These are phyloP conservation scores for Umbilicaria muhlenbergii DNA, from an alignment of 495 filamentous ascomycete genomes.

Conservation along the genomic window DNA sequence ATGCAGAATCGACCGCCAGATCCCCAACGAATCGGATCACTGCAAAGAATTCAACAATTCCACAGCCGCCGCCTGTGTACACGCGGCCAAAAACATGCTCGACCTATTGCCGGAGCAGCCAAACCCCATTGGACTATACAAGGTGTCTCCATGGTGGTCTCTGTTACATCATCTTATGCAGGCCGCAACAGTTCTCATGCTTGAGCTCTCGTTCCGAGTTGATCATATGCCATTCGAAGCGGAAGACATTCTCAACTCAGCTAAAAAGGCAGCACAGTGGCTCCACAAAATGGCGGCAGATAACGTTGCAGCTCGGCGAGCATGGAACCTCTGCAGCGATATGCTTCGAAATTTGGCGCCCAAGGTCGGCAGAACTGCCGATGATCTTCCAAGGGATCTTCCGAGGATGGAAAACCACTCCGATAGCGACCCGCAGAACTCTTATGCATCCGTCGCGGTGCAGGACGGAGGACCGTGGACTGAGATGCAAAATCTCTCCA, in stretches of 20 bases:
- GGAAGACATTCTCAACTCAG: constrained; percentile 25
- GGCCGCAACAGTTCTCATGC: constrained; percentile 40
- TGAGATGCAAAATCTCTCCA: too few species aligned
- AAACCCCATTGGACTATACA: constrained; percentile 32
- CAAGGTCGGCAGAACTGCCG: constrained; percentile 6
- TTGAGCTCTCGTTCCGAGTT: constrained; percentile 42
- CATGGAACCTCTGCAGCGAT: constrained; percentile 40
- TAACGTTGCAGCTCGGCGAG: constrained; percentile 38
- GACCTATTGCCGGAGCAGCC: constrained; percentile 34
- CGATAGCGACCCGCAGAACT: too few species aligned
- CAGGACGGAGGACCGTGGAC: neutral
- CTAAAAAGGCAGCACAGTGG: constrained; percentile 41
- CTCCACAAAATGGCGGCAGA: constrained; percentile 35
- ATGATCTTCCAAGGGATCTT: neutral
- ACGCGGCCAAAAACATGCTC: constrained; percentile 37
- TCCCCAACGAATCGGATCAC: constrained; percentile 23
- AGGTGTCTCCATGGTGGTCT: constrained; percentile 49
- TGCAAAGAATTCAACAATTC: constrained; percentile 38
- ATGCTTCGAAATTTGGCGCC: constrained; percentile 24
- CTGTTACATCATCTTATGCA: constrained; percentile 52
- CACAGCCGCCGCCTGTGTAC: constrained; percentile 36
- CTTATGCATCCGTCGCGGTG: neutral
- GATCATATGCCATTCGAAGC: constrained; percentile 39
- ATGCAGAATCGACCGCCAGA: constrained; percentile 37
- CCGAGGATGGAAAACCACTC: too few species aligned